Evolutionary conservation across 2,329 filamentous ascomycete genomes (phyloP), one percentile per base, ranked within the genome.

Genomic region (Ascochyta rabiei): DNA sequence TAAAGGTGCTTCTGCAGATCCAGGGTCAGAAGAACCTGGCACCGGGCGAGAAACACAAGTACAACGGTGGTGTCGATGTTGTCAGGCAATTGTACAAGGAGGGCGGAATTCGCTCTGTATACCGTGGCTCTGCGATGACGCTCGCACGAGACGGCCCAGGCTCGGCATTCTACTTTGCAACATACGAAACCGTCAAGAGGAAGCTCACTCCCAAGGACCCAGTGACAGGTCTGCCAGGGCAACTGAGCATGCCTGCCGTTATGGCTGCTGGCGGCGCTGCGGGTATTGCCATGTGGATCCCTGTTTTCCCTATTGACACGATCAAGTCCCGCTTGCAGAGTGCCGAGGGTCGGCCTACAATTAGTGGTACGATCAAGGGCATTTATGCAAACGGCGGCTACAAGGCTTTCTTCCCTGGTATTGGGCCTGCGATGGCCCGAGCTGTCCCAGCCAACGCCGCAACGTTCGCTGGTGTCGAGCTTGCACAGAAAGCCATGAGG

Each of bases 211-310:
- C 93, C 37, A 85, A 89, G 70, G 91, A 97, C 69, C 86, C 86
- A 3, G 78, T 67, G 2, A 74, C 83, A 16, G 91, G 91, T 21
- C 86, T 88, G 70, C 84, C 89, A 4, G 93, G 92, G 37, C 82
- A 95, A 66, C 79, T 98, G 53, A 93, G 89, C 68, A 81, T 99
- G 60, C 80, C 85, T 2, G 95, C 95, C 10, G 84, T 99, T 53
- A 91, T 93, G 67, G 84, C 86, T 24, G 95, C 95, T 2, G 95
- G 95, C 67, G 95, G 90, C 60, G 90, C 88, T 4, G 95, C 95
- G 0, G 95, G 95, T 71, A 86, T 99, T 23, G 95, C 95, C 60
- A 99, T 99, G 95, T 99, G 95, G 95, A 95, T 97, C 64, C 93
- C 95, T 48, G 93, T 99, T 37, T 99, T 99, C 84, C 95, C 95